Base-by-base conservation (phyloP, 2,329 filamentous ascomycete genomes). In the Diaporthe sp. region DNA sequence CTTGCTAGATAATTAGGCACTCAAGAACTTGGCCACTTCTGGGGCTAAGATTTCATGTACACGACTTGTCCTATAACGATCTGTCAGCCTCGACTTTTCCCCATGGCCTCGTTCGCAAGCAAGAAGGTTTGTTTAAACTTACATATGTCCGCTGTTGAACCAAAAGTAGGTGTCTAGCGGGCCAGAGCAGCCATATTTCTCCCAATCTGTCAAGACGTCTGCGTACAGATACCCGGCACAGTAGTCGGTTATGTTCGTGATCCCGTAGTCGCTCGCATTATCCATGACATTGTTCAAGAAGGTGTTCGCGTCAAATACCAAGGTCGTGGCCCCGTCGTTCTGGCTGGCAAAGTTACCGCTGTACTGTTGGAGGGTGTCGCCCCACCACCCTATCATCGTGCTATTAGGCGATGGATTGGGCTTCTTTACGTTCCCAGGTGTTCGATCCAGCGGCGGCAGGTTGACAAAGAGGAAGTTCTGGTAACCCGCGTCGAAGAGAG, bases 401-500 rank as follows among this genome's bases (percentile, higher is more conserved):
- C 81, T 83, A 77, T 87, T 90, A 7, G 88, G 87, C 4, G 81
- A 81, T 1, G 85, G 85, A 2, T 80, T 81, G 25, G 55, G 49
- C 25, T 79, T 74, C 17, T 76, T 79, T 5, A 57, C 78, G 63
- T 86, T 86, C 22, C 81, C 81, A 1, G 83, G 82, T 7, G 84
- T 86, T 15, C 86, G 84, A 77, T 90, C 85, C 2, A 90, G 80
- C 0, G 88, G 88, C 1, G 88, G 88, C 2, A 90, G 81, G 58
- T 89, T 88, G 80, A 90, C 81, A 77, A 90, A 86, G 9, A 90
- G 80, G 90, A 81, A 79, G 75, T 86, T 88, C 4, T 80, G 79
- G 77, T 87, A 89, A 0, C 88, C 87, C 0, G 85, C 81, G 0
- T 79, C 70, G 71, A 86, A 86, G 7, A 90, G 79, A 0, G 81